Percentiles rank a stretch among this genome's conserved stretches.
phyloP scores from a whole-genome alignment of 2,329 filamentous ascomycete species.

The Beauveria australis region DNA sequence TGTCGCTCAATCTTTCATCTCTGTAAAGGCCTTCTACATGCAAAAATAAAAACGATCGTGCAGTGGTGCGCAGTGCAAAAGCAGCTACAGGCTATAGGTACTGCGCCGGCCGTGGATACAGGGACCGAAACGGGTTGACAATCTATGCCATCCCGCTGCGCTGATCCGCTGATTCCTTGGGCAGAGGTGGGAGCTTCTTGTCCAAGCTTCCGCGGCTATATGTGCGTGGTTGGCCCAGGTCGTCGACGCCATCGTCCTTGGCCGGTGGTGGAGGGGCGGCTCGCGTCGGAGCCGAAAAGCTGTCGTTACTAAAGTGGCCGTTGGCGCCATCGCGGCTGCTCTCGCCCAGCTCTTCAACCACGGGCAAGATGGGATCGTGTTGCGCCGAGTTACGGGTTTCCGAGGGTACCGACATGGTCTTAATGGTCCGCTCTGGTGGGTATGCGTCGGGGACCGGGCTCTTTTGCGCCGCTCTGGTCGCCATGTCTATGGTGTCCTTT shows the following conservation, averaged over 20 bases:
- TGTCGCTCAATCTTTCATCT: background rate
- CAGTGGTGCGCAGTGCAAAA: background rate
- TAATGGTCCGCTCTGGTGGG: constrained; percentile 54
- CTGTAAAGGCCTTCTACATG: background rate
- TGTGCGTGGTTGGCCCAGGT: background rate
- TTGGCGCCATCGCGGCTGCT: constrained; percentile 44
- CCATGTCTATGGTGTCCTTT: constrained; percentile 32
- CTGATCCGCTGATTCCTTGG: background rate
- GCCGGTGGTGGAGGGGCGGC: constrained; percentile 28
- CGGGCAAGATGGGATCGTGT: constrained; percentile 57
- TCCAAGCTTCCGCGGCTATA: constrained; percentile 19
- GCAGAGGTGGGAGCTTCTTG: constrained; percentile 30
- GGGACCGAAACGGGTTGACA: background rate
- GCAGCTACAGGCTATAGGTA: background rate
- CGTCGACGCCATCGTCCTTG: constrained; percentile 10
- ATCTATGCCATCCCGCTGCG: constrained; percentile 6
- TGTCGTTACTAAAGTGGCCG: constrained; percentile 27
- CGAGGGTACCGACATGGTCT: constrained; percentile 20
- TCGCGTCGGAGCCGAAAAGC: constrained; percentile 35
- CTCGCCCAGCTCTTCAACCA: constrained; percentile 87
- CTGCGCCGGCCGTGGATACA: background rate
- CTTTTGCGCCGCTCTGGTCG: constrained; percentile 29
- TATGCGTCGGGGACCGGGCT: constrained; percentile 33
- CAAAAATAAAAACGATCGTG: background rate
- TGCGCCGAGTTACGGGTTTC: constrained; percentile 45